Conservation (phyloP, 2,329 filamentous ascomycete genomes). For the Monosporascus sp. region DNA sequence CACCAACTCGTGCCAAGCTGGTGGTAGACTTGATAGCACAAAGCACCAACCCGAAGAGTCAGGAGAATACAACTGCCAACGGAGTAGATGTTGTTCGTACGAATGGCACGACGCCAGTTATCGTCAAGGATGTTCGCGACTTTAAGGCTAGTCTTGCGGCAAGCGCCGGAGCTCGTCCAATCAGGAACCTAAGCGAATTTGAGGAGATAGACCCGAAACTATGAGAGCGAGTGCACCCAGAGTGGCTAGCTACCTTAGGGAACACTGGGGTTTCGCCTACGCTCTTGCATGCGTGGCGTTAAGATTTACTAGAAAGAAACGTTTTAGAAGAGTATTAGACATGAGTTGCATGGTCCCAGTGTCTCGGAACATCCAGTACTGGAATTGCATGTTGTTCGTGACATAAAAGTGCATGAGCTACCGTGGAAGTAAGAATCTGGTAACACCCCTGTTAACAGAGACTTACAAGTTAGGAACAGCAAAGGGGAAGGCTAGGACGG, state of each 20-base stretch:
- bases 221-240: constrained; percentile 32
- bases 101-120: constrained; percentile 48
- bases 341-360: too few species aligned
- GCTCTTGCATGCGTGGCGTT: neutral
- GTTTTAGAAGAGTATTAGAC: neutral
- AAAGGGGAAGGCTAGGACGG: too few species aligned
- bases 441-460: too few species aligned
- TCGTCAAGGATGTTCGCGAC: constrained; percentile 72
- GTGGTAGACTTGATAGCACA: constrained; percentile 81
- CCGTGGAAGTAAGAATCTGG: too few species aligned
- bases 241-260: neutral
- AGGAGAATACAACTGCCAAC: constrained; percentile 34
- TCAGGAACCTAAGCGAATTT: constrained; percentile 74
- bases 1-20: constrained; percentile 70
- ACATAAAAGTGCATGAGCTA: too few species aligned
- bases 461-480: too few species aligned
- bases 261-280: neutral
- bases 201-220: constrained; percentile 83
- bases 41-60: constrained; percentile 37
- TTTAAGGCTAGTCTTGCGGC: constrained; percentile 74
- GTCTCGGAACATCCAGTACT: too few species aligned
- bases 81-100: constrained; percentile 29
- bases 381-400: too few species aligned
- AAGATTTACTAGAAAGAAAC: neutral
- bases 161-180: constrained; percentile 66